These are phyloP conservation scores for Leptographium wingfieldii DNA, from an alignment of 2,329 filamentous ascomycete species.

Conservation along the genomic window DNA sequence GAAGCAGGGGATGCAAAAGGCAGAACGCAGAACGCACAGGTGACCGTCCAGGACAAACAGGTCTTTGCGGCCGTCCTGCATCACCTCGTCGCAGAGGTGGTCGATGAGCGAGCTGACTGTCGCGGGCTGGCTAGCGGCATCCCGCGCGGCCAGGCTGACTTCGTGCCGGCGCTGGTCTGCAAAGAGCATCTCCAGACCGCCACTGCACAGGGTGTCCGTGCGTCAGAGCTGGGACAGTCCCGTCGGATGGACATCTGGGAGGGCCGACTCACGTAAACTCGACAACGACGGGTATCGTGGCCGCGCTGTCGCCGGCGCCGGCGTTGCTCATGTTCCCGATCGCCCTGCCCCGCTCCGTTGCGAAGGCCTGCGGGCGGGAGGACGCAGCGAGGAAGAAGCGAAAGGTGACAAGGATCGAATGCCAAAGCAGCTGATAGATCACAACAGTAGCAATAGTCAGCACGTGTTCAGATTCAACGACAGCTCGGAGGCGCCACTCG, in stretches of 20 bases:
- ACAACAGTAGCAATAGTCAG: too few relatives aligned
- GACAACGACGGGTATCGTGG: constrained; percentile 5
- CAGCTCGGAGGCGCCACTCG: too few relatives aligned
- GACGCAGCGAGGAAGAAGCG: too few relatives aligned
- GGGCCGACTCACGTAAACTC: constrained; percentile 5
- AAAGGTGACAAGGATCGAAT: too few relatives aligned
- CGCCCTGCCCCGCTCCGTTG: not conserved
- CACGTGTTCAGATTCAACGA: too few relatives aligned
- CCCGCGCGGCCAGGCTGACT: constrained; percentile 52
- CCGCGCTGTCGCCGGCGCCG: not conserved
- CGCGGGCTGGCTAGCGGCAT: constrained; percentile 45
- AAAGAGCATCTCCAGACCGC: constrained; percentile 91
- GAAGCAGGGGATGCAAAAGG: constrained; percentile 43
- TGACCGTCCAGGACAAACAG: constrained; percentile 79
- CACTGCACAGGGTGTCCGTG: constrained; percentile 35
- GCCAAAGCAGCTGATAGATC: too few relatives aligned
- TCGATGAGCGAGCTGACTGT: constrained; percentile 67
- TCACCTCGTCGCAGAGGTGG: constrained; percentile 66
- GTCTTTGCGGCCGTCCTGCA: constrained; percentile 77
- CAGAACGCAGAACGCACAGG: constrained; percentile 62
- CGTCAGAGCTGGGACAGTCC: not conserved
- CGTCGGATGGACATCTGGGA: not conserved
- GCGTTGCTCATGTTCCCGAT: too few relatives aligned
- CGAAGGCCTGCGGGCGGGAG: not conserved
- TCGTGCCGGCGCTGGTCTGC: constrained; percentile 63